Evolutionary conservation across 1,139 yeast genomes (phyloP).

Genomic region (Kluyveromyces sp.): DNA sequence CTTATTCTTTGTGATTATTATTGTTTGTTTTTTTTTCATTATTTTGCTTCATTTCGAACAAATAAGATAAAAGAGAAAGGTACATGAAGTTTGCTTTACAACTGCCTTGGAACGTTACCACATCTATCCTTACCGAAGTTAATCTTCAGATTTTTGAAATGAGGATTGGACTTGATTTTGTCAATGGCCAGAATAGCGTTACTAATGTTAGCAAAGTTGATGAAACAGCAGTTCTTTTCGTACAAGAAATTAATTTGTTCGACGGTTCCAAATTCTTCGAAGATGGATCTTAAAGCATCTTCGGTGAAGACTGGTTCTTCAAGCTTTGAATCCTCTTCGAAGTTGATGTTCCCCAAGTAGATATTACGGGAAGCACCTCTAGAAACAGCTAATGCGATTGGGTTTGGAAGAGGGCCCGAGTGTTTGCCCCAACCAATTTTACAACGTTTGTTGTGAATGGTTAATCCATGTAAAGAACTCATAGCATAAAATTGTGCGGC

Average conservation of each 20-base stretch:
- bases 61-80: background rate
- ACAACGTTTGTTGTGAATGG: slow-evolving; percentile 71
- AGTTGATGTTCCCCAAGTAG: slow-evolving; percentile 67
- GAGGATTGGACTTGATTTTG: slow-evolving; percentile 45
- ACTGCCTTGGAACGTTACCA: slow-evolving; percentile 51
- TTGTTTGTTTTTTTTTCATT: too few relatives aligned
- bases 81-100: background rate
- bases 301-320: slow-evolving; percentile 31
- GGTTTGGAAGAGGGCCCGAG: slow-evolving; percentile 81
- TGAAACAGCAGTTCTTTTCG: slow-evolving; percentile 86
- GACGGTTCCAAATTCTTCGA: slow-evolving; percentile 79
- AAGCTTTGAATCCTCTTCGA: slow-evolving; percentile 22
- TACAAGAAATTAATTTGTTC: slow-evolving; percentile 85
- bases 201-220: slow-evolving; percentile 80
- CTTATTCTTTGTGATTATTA: too few relatives aligned
- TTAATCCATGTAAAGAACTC: slow-evolving; percentile 74
- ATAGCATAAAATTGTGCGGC: slow-evolving; percentile 91
- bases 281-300: slow-evolving; percentile 59
- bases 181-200: slow-evolving; percentile 82
- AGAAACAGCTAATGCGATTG: slow-evolving; percentile 78
- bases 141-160: slow-evolving; percentile 50
- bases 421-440: slow-evolving; percentile 97
- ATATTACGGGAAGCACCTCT: slow-evolving; percentile 90
- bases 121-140: slow-evolving; percentile 93
- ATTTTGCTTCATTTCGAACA: background rate